Evolutionary conservation across 176 grass and related monocot species (phyloP).

Genomic region (Pontederia paniculata): DNA sequence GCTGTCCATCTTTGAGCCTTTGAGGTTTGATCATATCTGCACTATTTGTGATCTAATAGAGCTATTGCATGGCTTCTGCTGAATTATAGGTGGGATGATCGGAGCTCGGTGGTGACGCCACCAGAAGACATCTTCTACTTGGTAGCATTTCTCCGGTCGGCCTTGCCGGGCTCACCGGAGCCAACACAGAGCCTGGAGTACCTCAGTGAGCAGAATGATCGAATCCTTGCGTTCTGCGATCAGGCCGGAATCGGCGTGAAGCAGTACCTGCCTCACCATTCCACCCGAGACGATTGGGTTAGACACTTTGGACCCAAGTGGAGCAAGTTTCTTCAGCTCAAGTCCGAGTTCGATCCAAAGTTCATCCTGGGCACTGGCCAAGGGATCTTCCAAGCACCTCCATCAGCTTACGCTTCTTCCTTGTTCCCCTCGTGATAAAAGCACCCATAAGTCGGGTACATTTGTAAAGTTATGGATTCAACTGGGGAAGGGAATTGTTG

Average conservation of each 20-base stretch:
- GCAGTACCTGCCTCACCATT: slow-evolving; percentile 81
- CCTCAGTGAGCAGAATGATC: slow-evolving; percentile 56
- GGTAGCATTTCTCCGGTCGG: slow-evolving; percentile 78
- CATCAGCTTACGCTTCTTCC: slow-evolving; percentile 8
- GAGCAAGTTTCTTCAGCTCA: slow-evolving; percentile 38
- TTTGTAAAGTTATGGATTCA: no score
- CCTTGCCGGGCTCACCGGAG: slow-evolving; percentile 33
- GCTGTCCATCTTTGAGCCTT: no score
- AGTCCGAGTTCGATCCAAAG: slow-evolving; percentile 54
- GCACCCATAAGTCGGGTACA: not conserved
- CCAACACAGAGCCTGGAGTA: slow-evolving; percentile 32
- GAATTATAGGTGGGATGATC: slow-evolving; percentile 59
- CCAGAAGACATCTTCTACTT: slow-evolving; percentile 94
- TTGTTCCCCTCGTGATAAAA: slow-evolving; percentile 21
- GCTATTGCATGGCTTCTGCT: not conserved
- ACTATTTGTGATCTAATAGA: not conserved
- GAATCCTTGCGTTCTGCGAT: slow-evolving; percentile 60
- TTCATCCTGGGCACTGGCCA: slow-evolving; percentile 57
- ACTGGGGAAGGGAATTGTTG: no score
- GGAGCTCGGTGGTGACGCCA: slow-evolving; percentile 71
- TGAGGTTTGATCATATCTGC: no score
- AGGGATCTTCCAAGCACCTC: slow-evolving; percentile 50
- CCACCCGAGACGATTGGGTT: slow-evolving; percentile 48
- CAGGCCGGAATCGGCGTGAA: slow-evolving; percentile 42
- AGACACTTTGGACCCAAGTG: slow-evolving; percentile 64